These are phyloP conservation scores for Delonix regia DNA, from an alignment of 306 rosid genomes.

Conservation along the genomic window DNA sequence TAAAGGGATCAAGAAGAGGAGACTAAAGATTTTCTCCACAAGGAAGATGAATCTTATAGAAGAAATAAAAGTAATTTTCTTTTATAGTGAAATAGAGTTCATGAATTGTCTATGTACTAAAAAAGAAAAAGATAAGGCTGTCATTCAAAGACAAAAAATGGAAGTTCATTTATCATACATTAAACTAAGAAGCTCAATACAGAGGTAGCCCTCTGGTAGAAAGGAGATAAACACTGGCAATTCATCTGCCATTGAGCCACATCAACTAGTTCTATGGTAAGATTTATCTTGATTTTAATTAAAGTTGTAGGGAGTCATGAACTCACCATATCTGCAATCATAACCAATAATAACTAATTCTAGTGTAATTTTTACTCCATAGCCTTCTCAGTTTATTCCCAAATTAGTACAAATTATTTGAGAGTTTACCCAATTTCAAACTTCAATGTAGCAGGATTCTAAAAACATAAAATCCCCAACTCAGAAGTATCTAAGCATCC, in stretches of 20 bases:
- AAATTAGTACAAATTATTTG: neutral
- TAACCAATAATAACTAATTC: neutral
- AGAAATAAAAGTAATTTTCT: neutral
- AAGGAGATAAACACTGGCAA: neutral
- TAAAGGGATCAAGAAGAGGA: neutral
- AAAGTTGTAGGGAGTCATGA: neutral
- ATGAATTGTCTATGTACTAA: neutral
- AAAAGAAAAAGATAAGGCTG: neutral
- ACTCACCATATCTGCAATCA: neutral
- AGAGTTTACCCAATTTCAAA: neutral
- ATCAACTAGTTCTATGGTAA: neutral
- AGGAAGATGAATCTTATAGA: neutral
- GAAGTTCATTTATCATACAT: conserved; percentile 9
- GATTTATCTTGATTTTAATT: neutral
- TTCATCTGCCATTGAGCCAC: neutral
- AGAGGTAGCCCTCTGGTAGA: conserved; percentile 7
- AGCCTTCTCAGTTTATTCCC: conserved; percentile 12
- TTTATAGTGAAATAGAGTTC: neutral
- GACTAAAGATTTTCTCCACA: neutral
- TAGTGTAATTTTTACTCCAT: neutral
- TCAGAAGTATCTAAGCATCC: neutral
- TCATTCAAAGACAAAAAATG: neutral
- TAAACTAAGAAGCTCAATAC: neutral
- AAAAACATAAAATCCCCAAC: neutral
- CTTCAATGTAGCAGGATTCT: conserved; percentile 3